Conservation (phyloP, 805 yeast species). For the Metschnikowia lochheadii region DNA sequence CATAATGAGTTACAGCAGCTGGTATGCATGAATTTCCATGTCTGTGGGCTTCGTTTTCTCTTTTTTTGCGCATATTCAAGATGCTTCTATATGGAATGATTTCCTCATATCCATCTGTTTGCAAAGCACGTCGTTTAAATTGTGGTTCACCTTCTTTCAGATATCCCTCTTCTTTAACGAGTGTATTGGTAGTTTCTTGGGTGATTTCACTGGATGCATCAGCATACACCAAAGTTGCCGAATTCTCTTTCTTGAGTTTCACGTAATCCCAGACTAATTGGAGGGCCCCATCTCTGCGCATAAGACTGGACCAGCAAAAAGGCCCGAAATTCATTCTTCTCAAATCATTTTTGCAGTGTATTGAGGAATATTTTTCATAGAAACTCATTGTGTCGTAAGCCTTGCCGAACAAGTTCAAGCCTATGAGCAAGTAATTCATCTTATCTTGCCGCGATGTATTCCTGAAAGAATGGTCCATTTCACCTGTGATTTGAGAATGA, state of each 20-base stretch:
- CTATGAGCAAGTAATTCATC: conserved; percentile 10
- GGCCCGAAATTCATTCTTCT: conserved; percentile 37
- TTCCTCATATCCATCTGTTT: conserved; percentile 34
- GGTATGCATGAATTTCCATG: not conserved
- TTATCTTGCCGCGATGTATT: conserved; percentile 2
- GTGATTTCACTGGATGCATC: conserved; percentile 18
- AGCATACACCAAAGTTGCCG: conserved; percentile 24
- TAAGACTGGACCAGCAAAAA: conserved; percentile 34
- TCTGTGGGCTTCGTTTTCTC: conserved; percentile 6
- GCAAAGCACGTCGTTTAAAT: conserved; percentile 29
- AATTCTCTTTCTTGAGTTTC: conserved; percentile 17
- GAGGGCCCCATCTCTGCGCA: conserved; percentile 33
- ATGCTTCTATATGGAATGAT: conserved; percentile 28
- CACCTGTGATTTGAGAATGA: not conserved
- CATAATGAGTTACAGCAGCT: conserved; percentile 31
- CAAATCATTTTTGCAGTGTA: conserved; percentile 26
- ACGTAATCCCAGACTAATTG: conserved; percentile 33
- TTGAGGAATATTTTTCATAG: conserved; percentile 24
- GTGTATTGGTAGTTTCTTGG: conserved; percentile 22
- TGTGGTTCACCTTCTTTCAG: conserved; percentile 19
- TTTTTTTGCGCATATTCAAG: conserved; percentile 15
- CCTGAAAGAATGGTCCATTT: not conserved
- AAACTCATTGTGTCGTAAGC: conserved; percentile 18
- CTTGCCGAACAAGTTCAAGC: conserved; percentile 9
- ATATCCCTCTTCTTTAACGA: conserved; percentile 14